These are phyloP conservation scores for Mucor velutinosus DNA, from an alignment of 371 early-diverging fungal genomes.

Conservation along the genomic window DNA sequence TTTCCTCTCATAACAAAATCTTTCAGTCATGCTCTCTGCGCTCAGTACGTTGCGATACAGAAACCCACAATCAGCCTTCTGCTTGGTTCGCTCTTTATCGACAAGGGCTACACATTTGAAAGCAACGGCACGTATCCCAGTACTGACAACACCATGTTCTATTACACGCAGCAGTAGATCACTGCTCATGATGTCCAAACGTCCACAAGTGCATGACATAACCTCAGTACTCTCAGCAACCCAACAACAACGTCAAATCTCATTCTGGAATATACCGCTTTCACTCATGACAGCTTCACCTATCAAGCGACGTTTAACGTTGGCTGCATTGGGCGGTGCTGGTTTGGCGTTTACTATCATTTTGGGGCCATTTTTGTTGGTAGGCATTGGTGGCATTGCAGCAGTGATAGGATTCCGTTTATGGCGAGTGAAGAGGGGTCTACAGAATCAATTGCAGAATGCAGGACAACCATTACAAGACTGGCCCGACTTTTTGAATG, in stretches of 20 bases:
- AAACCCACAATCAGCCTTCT: background rate
- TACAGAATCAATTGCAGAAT: background rate
- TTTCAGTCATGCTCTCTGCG: background rate
- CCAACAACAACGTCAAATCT: conserved; percentile 8
- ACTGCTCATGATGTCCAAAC: background rate
- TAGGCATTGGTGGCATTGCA: conserved; percentile 24
- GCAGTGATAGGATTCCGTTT: conserved; percentile 20
- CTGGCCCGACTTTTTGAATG: conserved; percentile 13
- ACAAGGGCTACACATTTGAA: background rate
- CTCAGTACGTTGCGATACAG: background rate
- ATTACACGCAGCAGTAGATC: background rate
- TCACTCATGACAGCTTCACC: conserved; percentile 11
- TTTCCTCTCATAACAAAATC: background rate
- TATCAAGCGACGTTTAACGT: conserved; percentile 3
- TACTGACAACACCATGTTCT: background rate
- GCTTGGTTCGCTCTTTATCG: background rate
- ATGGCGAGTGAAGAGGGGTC: conserved; percentile 16
- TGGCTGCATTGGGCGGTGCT: conserved; percentile 11
- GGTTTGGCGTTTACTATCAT: conserved; percentile 10
- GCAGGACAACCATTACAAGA: background rate
- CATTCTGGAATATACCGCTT: conserved; percentile 12
- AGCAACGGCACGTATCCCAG: background rate
- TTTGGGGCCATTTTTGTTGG: conserved; percentile 24
- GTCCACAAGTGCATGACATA: background rate
- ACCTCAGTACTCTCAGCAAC: background rate